phyloP scores from a whole-genome alignment of 1,139 yeast species.

The Lipomyces yarrowii region DNA sequence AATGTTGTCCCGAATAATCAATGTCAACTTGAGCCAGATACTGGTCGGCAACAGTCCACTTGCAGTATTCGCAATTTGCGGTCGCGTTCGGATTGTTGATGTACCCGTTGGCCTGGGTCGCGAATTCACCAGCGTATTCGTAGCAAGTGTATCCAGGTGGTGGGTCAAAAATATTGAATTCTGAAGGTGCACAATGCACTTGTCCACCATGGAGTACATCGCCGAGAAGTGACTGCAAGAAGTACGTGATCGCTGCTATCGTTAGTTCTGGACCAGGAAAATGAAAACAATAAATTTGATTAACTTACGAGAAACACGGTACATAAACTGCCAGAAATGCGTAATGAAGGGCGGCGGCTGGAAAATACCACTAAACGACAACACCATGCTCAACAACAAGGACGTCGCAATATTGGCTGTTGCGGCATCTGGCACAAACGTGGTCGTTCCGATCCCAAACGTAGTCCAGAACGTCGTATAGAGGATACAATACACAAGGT shows the following conservation, averaged over 20 bases:
- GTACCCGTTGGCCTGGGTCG: slow-evolving; percentile 53
- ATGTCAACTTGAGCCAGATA: slow-evolving; percentile 46
- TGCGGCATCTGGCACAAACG: slow-evolving; percentile 50
- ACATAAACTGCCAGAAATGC: slow-evolving; percentile 63
- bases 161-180: slow-evolving; percentile 53
- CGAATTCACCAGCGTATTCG: slow-evolving; percentile 49
- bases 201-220: slow-evolving; percentile 47
- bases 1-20: slow-evolving; percentile 9
- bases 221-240: slow-evolving; percentile 52
- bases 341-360: slow-evolving; percentile 54
- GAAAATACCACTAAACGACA: slow-evolving; percentile 63
- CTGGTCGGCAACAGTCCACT: slow-evolving; percentile 49
- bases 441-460: slow-evolving; percentile 53
- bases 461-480: slow-evolving; percentile 52
- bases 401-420: slow-evolving; percentile 54
- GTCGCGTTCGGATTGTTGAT: slow-evolving; percentile 48
- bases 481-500: slow-evolving; percentile 48
- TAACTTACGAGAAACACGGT: slow-evolving; percentile 49
- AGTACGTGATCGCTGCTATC: slow-evolving; percentile 52
- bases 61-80: slow-evolving; percentile 51
- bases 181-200: slow-evolving; percentile 37
- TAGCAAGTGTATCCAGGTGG: slow-evolving; percentile 54
- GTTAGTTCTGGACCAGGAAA: too few relatives aligned
- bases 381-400: slow-evolving; percentile 51
- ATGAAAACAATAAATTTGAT: background rate